phyloP scores from a whole-genome alignment of 2,329 filamentous ascomycete species.

The Ophiostoma perfectum region DNA sequence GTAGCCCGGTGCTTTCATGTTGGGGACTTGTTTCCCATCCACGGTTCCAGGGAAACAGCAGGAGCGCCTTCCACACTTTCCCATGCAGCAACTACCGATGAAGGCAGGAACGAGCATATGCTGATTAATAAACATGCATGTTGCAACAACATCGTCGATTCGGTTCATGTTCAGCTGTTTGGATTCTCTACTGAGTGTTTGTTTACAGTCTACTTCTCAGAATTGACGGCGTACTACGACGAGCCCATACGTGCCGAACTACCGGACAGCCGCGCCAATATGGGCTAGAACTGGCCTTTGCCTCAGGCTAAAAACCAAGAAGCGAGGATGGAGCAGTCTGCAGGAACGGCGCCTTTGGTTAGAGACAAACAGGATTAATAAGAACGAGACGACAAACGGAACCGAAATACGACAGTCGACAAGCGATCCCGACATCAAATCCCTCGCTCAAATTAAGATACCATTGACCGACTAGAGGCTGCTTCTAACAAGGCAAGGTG shows the following conservation, averaged over 20 bases:
- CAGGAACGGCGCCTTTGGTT: constrained; percentile 7
- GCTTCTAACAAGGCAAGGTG: too few species aligned
- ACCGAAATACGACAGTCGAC: not conserved
- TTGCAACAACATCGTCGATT: not conserved
- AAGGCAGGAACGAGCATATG: not conserved
- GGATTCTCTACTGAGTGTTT: not conserved
- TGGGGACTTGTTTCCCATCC: not conserved
- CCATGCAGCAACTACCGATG: not conserved
- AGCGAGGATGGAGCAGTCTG: constrained; percentile 2
- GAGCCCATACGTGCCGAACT: not conserved
- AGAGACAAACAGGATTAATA: not conserved
- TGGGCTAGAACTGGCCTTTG: constrained; percentile 14
- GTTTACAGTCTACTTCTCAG: not conserved
- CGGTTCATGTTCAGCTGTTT: not conserved
- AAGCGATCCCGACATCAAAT: not conserved
- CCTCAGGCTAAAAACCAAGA: constrained; percentile 2
- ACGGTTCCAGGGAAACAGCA: not conserved
- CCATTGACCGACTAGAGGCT: not conserved
- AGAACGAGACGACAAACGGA: not conserved
- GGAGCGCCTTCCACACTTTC: not conserved
- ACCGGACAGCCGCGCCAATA: constrained; percentile 13
- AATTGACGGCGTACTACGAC: not conserved
- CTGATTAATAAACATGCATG: not conserved
- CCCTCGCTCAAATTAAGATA: not conserved
- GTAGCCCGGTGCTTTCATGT: not conserved